Evolutionary conservation across 306 rosid genomes (phyloP).

Genomic region (Prunus mume): DNA sequence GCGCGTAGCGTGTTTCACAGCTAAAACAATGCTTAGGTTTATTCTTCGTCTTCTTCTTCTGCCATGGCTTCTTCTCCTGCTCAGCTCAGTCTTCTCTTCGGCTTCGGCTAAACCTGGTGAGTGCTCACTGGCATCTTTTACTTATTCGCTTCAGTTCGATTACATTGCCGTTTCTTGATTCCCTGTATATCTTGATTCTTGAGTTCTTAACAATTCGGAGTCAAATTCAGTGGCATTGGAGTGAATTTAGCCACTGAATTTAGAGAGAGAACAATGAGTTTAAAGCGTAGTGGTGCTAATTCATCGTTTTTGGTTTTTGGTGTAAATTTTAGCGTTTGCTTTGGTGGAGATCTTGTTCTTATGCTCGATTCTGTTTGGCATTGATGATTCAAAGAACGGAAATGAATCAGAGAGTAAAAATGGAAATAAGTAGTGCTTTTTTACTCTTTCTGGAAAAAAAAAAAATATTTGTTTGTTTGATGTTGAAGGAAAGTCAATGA

Average conservation of each 20-base stretch:
- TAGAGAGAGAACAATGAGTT: background rate
- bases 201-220: slow-evolving; percentile 5
- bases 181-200: background rate
- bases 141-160: background rate
- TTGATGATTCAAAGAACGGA: background rate
- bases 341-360: background rate
- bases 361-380: background rate
- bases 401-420: background rate
- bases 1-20: slow-evolving; percentile 7
- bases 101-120: slow-evolving; percentile 57
- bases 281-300: background rate
- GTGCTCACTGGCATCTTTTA: slow-evolving; percentile 4
- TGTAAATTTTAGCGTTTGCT: background rate
- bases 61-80: slow-evolving; percentile 47
- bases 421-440: background rate
- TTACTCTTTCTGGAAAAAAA: background rate
- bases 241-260: background rate
- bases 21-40: slow-evolving; percentile 43
- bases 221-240: slow-evolving; percentile 13
- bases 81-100: slow-evolving; percentile 28
- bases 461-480: background rate
- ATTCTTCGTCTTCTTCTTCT: slow-evolving; percentile 28
- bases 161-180: slow-evolving; percentile 3
- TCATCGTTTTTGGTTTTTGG: slow-evolving; percentile 1
- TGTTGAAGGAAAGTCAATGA: background rate